phyloP scores from a whole-genome alignment of 2,329 filamentous ascomycete genomes.

The Alternaria ventricosa region DNA sequence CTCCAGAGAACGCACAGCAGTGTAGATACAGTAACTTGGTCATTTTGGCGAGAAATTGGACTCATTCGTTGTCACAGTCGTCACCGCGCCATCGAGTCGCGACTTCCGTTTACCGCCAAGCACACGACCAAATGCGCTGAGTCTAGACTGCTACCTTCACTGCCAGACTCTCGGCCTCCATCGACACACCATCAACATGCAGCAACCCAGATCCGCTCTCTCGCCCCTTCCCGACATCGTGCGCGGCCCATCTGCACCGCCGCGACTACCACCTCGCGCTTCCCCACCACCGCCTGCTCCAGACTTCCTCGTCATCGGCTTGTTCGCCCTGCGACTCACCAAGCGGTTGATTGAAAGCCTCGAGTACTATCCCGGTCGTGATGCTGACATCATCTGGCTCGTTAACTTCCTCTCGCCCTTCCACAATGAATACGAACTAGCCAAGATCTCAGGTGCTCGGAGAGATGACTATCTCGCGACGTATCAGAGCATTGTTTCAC shows the following conservation, averaged over 20 bases:
- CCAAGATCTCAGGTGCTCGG: constrained; percentile 19
- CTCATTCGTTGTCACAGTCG: background rate
- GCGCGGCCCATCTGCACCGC: background rate
- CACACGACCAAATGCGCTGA: background rate
- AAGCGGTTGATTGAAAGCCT: constrained; percentile 22
- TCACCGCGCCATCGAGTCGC: background rate
- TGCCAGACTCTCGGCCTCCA: background rate
- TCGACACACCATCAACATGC: background rate
- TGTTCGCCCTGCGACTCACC: constrained; percentile 34
- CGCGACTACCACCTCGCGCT: background rate
- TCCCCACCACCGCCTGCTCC: background rate
- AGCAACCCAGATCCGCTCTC: background rate
- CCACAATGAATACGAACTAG: constrained; percentile 17
- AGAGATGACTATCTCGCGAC: constrained; percentile 20
- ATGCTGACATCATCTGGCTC: constrained; percentile 29
- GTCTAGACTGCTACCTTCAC: background rate
- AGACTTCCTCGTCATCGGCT: constrained; percentile 30
- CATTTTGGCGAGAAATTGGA: too few species aligned
- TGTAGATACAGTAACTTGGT: background rate
- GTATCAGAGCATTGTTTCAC: constrained; percentile 24
- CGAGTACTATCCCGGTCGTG: constrained; percentile 17
- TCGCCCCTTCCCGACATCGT: constrained; percentile 1
- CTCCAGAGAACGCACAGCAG: fast-evolving
- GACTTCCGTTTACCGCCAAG: background rate
- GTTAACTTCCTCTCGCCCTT: constrained; percentile 25